Evolutionary conservation across 2,329 filamentous ascomycete genomes (phyloP).

Genomic region (Polytolypa hystricis): DNA sequence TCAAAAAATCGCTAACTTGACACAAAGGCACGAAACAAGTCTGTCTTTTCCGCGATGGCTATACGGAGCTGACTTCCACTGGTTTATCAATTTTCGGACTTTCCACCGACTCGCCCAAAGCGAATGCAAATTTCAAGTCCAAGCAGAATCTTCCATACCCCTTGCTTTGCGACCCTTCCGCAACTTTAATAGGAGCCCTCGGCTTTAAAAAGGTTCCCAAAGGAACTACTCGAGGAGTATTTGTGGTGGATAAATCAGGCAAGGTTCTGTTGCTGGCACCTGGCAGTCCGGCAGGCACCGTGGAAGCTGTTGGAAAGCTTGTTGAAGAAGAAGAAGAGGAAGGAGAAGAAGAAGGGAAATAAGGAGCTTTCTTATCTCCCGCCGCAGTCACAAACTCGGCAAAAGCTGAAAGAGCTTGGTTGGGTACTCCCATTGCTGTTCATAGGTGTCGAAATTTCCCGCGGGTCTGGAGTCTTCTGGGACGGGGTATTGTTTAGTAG

Average conservation of each 20-base stretch:
- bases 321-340: too few species aligned
- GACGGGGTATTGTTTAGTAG: too few species aligned
- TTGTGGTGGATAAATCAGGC: constrained; percentile 71
- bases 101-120: constrained; percentile 74
- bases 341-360: too few species aligned
- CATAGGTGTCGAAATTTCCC: too few species aligned
- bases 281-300: constrained; percentile 66
- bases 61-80: constrained; percentile 61
- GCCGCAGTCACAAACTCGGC: too few species aligned
- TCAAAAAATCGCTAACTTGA: constrained; percentile 1
- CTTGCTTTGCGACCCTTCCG: constrained; percentile 70
- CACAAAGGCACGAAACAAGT: constrained; percentile 78
- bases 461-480: too few species aligned
- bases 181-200: constrained; percentile 68
- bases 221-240: constrained; percentile 76
- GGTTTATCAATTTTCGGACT: constrained; percentile 85
- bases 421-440: too few species aligned
- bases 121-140: constrained; percentile 84
- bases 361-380: too few species aligned
- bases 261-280: constrained; percentile 65
- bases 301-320: constrained; percentile 65
- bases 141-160: constrained; percentile 85
- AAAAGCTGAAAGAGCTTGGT: too few species aligned
- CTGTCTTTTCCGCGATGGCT: constrained; percentile 83
- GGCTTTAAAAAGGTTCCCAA: constrained; percentile 79